phyloP scores from a whole-genome alignment of 305 asterid species.

The Caryopteris hybrid region DNA sequence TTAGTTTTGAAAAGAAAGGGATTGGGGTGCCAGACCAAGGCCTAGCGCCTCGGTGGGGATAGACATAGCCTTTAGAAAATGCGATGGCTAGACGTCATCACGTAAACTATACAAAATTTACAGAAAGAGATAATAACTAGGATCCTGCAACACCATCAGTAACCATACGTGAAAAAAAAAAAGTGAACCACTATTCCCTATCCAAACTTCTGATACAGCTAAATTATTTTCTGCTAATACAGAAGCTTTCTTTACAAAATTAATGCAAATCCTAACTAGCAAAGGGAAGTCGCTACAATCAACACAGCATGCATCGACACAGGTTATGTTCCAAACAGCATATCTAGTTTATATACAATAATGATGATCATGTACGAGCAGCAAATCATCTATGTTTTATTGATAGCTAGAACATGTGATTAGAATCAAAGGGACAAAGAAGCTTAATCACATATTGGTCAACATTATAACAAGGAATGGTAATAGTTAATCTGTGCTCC shows the following conservation, averaged over 20 bases:
- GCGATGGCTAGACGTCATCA: neutral
- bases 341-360: neutral
- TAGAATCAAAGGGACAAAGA: neutral
- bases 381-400: neutral
- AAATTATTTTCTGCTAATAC: neutral
- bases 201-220: neutral
- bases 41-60: neutral
- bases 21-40: no score
- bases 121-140: neutral
- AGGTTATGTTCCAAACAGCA: neutral
- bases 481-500: conserved; percentile 2
- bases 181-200: no score
- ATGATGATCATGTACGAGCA: neutral
- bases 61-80: no score
- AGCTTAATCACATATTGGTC: conserved; percentile 1
- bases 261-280: neutral
- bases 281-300: neutral
- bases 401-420: neutral
- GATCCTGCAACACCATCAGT: neutral
- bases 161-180: neutral
- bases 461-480: neutral
- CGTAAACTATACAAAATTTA: neutral
- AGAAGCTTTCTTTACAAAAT: neutral
- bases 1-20: neutral
- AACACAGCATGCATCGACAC: neutral